These are phyloP conservation scores for Lichtheimia ramosa DNA, from an alignment of 371 early-diverging fungal genomes.

Conservation along the genomic window DNA sequence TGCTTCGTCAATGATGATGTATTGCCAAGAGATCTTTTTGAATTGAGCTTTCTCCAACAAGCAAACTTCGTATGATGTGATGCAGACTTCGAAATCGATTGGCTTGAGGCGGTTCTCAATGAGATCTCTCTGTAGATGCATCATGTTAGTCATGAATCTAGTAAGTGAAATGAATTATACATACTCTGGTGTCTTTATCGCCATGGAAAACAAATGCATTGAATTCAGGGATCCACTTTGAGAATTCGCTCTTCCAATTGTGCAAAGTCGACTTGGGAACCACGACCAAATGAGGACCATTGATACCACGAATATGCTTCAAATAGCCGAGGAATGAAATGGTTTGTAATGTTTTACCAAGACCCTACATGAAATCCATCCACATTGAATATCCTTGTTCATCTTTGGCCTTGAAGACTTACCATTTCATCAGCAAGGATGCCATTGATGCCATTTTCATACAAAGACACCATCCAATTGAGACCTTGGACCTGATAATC, in stretches of 20 bases:
- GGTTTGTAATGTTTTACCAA: slow-evolving; percentile 98
- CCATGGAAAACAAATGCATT: slow-evolving; percentile 94
- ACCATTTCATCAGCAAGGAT: slow-evolving; percentile 99
- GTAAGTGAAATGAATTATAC: slow-evolving; percentile 5
- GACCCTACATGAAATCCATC: slow-evolving; percentile 67
- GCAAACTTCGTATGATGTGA: slow-evolving; percentile 99
- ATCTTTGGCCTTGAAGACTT: background rate
- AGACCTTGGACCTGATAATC: slow-evolving; percentile 98
- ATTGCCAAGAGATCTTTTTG: slow-evolving; percentile 89
- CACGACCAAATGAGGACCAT: slow-evolving; percentile 92
- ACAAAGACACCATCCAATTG: slow-evolving; percentile 98
- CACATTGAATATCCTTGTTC: too few relatives aligned
- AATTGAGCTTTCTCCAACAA: slow-evolving; percentile 87
- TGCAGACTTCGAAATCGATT: slow-evolving; percentile 88
- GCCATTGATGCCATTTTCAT: slow-evolving; percentile 98
- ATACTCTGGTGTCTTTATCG: slow-evolving; percentile 83
- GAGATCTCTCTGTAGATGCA: slow-evolving; percentile 48
- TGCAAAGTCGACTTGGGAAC: slow-evolving; percentile 98
- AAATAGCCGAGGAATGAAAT: slow-evolving; percentile 96
- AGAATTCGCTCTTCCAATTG: slow-evolving; percentile 97
- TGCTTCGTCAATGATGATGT: slow-evolving; percentile 98
- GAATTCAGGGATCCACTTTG: slow-evolving; percentile 92
- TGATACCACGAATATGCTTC: slow-evolving; percentile 74
- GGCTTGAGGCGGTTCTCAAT: slow-evolving; percentile 57
- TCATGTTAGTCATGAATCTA: background rate